These are phyloP conservation scores for Acmispon strigosus DNA, from an alignment of 306 rosid species.

Conservation along the genomic window DNA sequence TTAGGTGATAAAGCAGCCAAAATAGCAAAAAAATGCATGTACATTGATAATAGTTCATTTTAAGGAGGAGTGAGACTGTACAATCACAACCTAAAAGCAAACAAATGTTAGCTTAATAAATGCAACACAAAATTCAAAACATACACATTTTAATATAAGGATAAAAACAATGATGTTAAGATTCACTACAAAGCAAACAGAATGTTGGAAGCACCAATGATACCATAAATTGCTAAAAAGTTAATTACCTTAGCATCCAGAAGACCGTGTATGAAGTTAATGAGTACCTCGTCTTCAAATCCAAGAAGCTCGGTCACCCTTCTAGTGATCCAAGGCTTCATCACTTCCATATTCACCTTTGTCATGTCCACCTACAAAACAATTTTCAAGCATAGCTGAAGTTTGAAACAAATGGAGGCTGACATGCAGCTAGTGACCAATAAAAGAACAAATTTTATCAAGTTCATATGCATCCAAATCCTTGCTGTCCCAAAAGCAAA, in stretches of 20 bases:
- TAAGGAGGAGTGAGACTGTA: not conserved
- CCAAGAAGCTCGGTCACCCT: slow-evolving; percentile 94
- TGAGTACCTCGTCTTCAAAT: slow-evolving; percentile 96
- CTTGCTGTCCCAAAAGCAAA: not conserved
- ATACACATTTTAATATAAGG: not conserved
- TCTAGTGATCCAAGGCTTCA: slow-evolving; percentile 85
- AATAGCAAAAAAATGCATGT: not conserved
- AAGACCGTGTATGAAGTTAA: slow-evolving; percentile 88
- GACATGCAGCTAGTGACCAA: not conserved
- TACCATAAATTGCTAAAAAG: not conserved
- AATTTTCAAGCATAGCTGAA: slow-evolving; percentile 15
- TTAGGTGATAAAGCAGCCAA: not conserved
- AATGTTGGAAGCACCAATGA: not conserved
- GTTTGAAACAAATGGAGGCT: not conserved
- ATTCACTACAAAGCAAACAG: not conserved
- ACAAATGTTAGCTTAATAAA: not conserved
- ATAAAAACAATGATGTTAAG: not conserved
- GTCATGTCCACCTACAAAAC: slow-evolving; percentile 71
- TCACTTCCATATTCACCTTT: slow-evolving; percentile 88
- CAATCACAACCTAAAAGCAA: not conserved
- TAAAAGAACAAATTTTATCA: not conserved
- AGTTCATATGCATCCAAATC: not conserved
- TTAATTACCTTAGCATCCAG: slow-evolving; percentile 80
- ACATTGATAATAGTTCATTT: not conserved
- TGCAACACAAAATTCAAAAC: not conserved